Percentiles rank a stretch among this genome's conserved stretches.
These are phyloP conservation scores for Carex arenaria DNA, from an alignment of 202 grass and related monocot genomes.

Conservation along the genomic window DNA sequence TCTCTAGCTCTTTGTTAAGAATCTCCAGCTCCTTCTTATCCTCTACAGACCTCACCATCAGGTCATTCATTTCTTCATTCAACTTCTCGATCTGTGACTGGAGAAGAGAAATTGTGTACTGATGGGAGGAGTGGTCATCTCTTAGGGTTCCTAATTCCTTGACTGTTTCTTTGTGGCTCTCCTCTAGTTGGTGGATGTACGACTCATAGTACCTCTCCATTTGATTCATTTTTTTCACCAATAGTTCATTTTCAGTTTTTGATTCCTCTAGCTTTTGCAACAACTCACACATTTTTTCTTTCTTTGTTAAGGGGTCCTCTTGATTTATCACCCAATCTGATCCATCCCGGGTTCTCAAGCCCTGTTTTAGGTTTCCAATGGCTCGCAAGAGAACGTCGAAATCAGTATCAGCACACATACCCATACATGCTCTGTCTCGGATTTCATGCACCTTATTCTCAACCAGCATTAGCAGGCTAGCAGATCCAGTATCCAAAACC, in stretches of 20 bases:
- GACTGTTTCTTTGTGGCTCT: constrained; percentile 65
- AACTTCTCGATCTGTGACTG: constrained; percentile 79
- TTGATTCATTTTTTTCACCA: constrained; percentile 85
- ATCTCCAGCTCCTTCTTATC: constrained; percentile 63
- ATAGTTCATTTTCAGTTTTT: constrained; percentile 92
- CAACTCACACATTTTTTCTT: constrained; percentile 90
- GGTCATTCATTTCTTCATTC: constrained; percentile 83
- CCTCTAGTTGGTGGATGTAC: constrained; percentile 78
- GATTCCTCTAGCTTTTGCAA: constrained; percentile 88
- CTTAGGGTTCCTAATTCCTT: constrained; percentile 85
- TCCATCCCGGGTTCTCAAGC: constrained; percentile 25
- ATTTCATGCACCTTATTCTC: constrained; percentile 90
- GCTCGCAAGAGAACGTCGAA: constrained; percentile 68
- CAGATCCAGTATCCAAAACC: constrained; percentile 29
- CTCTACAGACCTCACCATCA: constrained; percentile 66
- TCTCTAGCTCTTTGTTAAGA: constrained; percentile 88
- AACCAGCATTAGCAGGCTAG: constrained; percentile 55
- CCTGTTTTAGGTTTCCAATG: constrained; percentile 76
- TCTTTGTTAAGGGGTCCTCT: constrained; percentile 43
- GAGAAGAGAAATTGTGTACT: constrained; percentile 83
- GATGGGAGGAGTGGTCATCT: constrained; percentile 83
- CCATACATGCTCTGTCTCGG: constrained; percentile 69
- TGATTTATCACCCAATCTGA: constrained; percentile 1
- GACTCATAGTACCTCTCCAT: constrained; percentile 94
- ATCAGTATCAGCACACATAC: constrained; percentile 74